A percentile compares a stretch with the other conserved stretches of the same genome.
These are phyloP conservation scores for Aspergillus cejpii DNA, from an alignment of 2,329 filamentous ascomycete genomes.

Conservation along the genomic window DNA sequence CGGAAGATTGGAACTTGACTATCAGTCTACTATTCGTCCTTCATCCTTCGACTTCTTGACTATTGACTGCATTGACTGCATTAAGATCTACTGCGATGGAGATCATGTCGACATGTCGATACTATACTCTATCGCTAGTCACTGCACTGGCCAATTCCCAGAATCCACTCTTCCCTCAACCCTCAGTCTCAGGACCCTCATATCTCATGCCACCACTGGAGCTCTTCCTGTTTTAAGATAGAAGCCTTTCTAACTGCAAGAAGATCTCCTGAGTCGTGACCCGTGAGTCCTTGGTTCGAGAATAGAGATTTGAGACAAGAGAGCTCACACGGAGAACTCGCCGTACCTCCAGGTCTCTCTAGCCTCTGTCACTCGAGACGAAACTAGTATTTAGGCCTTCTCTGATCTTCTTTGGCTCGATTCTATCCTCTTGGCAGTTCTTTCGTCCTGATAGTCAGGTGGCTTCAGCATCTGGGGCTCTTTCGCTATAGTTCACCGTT, in stretches of 20 bases:
- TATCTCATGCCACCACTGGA: slow-evolving; percentile 11
- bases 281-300: too few relatives aligned
- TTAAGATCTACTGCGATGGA: slow-evolving; percentile 30
- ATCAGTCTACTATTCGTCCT: slow-evolving; percentile 8
- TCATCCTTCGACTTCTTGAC: too few relatives aligned
- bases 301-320: too few relatives aligned
- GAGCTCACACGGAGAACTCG: neutral
- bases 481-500: slow-evolving; percentile 26
- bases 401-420: neutral
- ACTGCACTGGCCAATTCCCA: slow-evolving; percentile 32
- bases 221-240: slow-evolving; percentile 13
- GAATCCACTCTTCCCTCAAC: slow-evolving; percentile 16
- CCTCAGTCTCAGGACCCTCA: too few relatives aligned
- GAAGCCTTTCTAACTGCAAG: slow-evolving; percentile 20
- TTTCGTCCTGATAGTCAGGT: slow-evolving; percentile 7
- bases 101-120: slow-evolving; percentile 35
- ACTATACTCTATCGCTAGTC: slow-evolving; percentile 22
- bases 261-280: too few relatives aligned
- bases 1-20: slow-evolving; percentile 15
- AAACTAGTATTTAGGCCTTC: neutral
- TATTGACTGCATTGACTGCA: neutral
- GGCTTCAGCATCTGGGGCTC: slow-evolving; percentile 12
- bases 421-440: slow-evolving; percentile 2
- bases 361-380: neutral
- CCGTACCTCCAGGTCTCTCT: too few relatives aligned